phyloP scores from a whole-genome alignment of 208 protist species.

The Crithidia fasciculata region DNA sequence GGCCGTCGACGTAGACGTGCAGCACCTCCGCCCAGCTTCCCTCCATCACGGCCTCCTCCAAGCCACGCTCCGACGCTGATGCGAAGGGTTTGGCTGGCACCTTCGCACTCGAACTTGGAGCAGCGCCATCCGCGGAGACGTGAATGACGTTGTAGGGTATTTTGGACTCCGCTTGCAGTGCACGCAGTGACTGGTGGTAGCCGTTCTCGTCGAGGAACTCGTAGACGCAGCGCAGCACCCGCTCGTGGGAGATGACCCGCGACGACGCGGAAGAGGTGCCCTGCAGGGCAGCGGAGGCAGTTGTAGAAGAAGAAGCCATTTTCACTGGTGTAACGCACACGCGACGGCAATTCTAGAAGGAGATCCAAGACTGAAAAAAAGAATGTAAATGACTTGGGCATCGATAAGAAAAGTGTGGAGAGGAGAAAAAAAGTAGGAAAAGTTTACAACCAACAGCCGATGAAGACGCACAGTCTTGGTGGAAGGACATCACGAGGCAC shows the following conservation, averaged over 20 bases:
- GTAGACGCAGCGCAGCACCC: conserved; percentile 72
- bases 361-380: too few species aligned
- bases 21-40: conserved; percentile 81
- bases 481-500: too few species aligned
- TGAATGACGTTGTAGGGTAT: conserved; percentile 84
- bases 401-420: too few species aligned
- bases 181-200: conserved; percentile 65
- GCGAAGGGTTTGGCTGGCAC: conserved; percentile 3
- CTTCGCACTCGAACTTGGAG: neutral
- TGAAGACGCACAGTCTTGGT: too few species aligned
- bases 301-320: neutral
- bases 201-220: conserved; percentile 70
- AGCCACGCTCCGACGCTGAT: conserved; percentile 26
- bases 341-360: too few species aligned
- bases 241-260: conserved; percentile 57
- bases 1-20: conserved; percentile 58
- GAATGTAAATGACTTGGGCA: too few species aligned
- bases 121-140: conserved; percentile 15
- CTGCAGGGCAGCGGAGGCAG: neutral
- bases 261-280: conserved; percentile 9
- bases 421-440: too few species aligned
- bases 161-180: conserved; percentile 79
- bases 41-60: conserved; percentile 65
- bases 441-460: too few species aligned
- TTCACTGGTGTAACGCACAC: neutral